A percentile compares a stretch with the other conserved stretches of the same genome.
Conservation (phyloP, 768 basidiomycete genomes). For the Mycena maculata region DNA sequence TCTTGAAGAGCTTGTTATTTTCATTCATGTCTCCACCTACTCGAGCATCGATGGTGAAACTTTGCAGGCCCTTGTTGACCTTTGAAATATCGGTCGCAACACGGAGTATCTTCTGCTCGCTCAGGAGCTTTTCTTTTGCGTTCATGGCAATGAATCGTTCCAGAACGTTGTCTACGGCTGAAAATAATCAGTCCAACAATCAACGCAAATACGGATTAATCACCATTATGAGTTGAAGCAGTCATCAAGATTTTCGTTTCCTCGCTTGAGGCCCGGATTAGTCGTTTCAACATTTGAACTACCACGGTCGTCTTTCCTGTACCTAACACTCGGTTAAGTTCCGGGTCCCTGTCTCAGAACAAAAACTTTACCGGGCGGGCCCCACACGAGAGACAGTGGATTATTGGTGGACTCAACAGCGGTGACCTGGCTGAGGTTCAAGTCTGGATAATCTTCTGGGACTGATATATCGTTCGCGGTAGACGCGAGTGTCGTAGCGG, state of each 20-base stretch:
- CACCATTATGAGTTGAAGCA: slow-evolving; percentile 78
- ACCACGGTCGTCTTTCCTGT: slow-evolving; percentile 82
- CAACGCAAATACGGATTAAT: background rate
- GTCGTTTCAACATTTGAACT: slow-evolving; percentile 64
- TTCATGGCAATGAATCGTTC: slow-evolving; percentile 70
- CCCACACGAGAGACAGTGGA: slow-evolving; percentile 72
- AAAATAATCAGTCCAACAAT: background rate
- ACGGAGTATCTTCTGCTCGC: slow-evolving; percentile 69
- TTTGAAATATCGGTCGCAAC: slow-evolving; percentile 75
- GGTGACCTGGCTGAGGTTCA: slow-evolving; percentile 67
- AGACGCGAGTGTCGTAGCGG: background rate
- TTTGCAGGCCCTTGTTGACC: slow-evolving; percentile 67
- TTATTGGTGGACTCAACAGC: slow-evolving; percentile 61
- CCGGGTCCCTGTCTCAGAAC: too few species aligned
- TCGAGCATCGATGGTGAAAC: slow-evolving; percentile 72
- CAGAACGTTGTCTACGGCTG: slow-evolving; percentile 78
- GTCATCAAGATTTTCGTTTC: slow-evolving; percentile 71
- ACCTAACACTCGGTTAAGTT: slow-evolving; percentile 47
- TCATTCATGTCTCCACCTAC: slow-evolving; percentile 74
- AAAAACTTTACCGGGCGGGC: slow-evolving; percentile 64
- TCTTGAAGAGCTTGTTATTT: slow-evolving; percentile 65
- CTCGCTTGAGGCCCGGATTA: slow-evolving; percentile 47
- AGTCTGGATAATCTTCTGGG: slow-evolving; percentile 21
- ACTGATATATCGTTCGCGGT: background rate
- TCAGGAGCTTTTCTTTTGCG: slow-evolving; percentile 53